A percentile compares a stretch with the other conserved stretches of the same genome.
Evolutionary conservation across 2,329 filamentous ascomycete species (phyloP).

Genomic region (Alternaria angustiovoidea): DNA sequence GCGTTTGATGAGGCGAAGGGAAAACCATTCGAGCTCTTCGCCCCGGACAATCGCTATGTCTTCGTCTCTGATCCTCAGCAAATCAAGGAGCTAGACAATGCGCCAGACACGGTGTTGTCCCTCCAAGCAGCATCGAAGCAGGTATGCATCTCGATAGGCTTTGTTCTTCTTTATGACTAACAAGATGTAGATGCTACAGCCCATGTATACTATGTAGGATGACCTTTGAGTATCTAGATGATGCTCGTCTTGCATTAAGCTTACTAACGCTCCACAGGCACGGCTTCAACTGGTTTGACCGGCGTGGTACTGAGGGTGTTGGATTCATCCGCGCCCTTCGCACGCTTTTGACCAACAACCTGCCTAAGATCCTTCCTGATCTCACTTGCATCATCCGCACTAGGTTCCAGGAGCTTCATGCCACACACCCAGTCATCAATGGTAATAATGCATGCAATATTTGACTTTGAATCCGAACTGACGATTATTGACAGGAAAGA

Average conservation of each 20-base stretch:
- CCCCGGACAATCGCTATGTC: slow-evolving; percentile 25
- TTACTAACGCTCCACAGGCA: slow-evolving; percentile 31
- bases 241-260: neutral
- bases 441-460: neutral
- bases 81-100: slow-evolving; percentile 27
- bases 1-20: slow-evolving; percentile 17
- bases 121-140: slow-evolving; percentile 28
- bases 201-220: slow-evolving; percentile 22
- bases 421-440: slow-evolving; percentile 10
- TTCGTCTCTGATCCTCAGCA: slow-evolving; percentile 24
- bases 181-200: slow-evolving; percentile 18
- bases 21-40: slow-evolving; percentile 23
- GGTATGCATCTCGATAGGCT: slow-evolving; percentile 1
- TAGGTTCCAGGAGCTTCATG: slow-evolving; percentile 19
- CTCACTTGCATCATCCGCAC: slow-evolving; percentile 19
- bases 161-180: neutral
- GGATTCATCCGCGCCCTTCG: slow-evolving; percentile 31
- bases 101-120: slow-evolving; percentile 24
- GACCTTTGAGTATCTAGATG: neutral
- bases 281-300: slow-evolving; percentile 44
- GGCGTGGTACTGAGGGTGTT: slow-evolving; percentile 36
- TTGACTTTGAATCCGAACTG: neutral
- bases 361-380: slow-evolving; percentile 25
- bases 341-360: slow-evolving; percentile 32
- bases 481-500: slow-evolving; percentile 9